Evolutionary conservation across 495 filamentous ascomycete species (phyloP), one percentile per base, ranked within the genome.

Genomic region (Penicillium samsonianum): DNA sequence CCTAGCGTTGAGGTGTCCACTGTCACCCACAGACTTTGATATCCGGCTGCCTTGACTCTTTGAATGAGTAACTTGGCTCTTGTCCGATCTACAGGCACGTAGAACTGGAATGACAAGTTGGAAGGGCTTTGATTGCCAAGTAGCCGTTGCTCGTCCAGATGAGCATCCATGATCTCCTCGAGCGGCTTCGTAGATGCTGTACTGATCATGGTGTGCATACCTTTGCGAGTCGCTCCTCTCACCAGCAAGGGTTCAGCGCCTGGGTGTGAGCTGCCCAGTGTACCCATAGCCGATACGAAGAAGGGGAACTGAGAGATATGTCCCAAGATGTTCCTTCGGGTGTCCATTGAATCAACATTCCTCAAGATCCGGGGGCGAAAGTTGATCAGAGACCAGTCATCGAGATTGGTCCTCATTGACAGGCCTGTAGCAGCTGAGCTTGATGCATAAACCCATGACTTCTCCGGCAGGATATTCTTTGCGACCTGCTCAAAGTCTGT

Each of bases 321-420:
- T 3, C 59, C 58, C 33, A 65, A 17, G n/a, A 64, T 59, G 11
- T 45, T 40, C n/a, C 45, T 41, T n/a, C 40, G 53, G 20, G 63
- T 62, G 38, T 65, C 50, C 51, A 65, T 31, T n/a, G 52, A 43
- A 23, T 51, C 58, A 16, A 65, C 59, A 20, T 50, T 65, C 35
- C 60, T 57, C 60, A 65, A 53, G 11, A 65, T 60, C 2, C 63
- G 63, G 16, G 63, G 63, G 1, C 63, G 60, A 25, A 65, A 65
- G 28, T 63, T 65, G 53, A 65, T 60, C 28, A 55, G 44, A 43
- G 63, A 63, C 63, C 63, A 65, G 46, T 65, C 63, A 26, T 65
- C 60, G 8, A 65, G 33, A 31, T 65, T 65, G n/a, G 57, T 41
- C 14, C 48, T 40, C 44, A 63, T 43, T 25, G 63, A 65, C 4